A percentile compares a stretch with the other conserved stretches of the same genome.
These are phyloP conservation scores for Solanum gracilifrons DNA, from an alignment of 257 asterid genomes.

Conservation along the genomic window DNA sequence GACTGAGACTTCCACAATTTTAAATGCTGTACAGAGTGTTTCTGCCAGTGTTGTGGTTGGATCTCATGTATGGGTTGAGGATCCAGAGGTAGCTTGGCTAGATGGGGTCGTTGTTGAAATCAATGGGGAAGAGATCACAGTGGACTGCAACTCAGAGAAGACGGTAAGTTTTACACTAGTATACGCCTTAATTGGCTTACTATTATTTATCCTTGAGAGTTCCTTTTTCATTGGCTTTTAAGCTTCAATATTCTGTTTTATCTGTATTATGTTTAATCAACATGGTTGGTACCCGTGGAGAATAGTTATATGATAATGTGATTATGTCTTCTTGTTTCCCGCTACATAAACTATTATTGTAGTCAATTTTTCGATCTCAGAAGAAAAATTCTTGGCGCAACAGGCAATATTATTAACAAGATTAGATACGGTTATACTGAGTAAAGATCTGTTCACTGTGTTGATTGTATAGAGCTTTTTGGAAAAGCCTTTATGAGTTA, in stretches of 20 bases:
- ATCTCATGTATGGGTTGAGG: slow-evolving; percentile 94
- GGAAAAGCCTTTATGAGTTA: background rate
- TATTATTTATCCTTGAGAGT: background rate
- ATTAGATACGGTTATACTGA: background rate
- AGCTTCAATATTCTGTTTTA: background rate
- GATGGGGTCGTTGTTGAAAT: slow-evolving; percentile 68
- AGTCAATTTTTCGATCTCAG: background rate
- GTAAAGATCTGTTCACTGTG: background rate
- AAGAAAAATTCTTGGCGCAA: background rate
- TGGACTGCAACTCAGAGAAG: slow-evolving; percentile 57
- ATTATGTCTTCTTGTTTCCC: background rate
- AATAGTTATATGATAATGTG: background rate
- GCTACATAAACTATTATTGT: background rate
- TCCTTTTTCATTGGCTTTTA: background rate
- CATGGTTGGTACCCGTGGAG: background rate
- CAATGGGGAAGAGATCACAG: slow-evolving; percentile 53
- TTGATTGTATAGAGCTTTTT: background rate
- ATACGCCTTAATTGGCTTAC: background rate
- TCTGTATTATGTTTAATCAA: background rate
- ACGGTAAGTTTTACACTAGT: slow-evolving; percentile 34
- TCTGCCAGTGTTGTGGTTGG: slow-evolving; percentile 60
- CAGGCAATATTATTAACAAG: background rate
- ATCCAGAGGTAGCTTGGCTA: slow-evolving; percentile 80
- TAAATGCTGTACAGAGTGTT: slow-evolving; percentile 42
- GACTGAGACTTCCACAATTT: background rate